These are phyloP conservation scores for Botrytis squamosa DNA, from an alignment of 2,329 filamentous ascomycete species.

Conservation along the genomic window DNA sequence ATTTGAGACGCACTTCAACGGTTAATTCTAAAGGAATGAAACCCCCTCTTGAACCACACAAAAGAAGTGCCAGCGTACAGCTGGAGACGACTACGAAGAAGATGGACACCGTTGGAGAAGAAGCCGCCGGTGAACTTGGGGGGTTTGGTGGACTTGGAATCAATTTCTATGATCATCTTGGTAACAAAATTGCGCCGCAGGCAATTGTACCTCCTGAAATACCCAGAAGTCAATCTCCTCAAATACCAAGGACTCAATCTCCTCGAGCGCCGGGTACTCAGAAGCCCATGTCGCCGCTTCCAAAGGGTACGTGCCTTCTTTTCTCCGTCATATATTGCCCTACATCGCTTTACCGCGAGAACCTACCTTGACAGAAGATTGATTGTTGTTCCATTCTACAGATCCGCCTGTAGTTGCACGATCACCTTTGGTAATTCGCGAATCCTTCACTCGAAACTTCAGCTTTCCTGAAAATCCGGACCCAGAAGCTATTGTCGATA, in stretches of 20 bases:
- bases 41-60: not conserved
- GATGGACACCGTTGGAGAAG: not conserved
- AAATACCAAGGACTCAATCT: not conserved
- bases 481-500: not conserved
- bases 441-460: constrained; percentile 6
- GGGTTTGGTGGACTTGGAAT: constrained; percentile 22
- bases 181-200: constrained; percentile 1
- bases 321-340: not conserved
- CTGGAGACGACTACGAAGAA: not conserved
- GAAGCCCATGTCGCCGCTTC: constrained; percentile 7
- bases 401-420: not conserved
- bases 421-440: constrained; percentile 8
- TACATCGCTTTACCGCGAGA: not conserved
- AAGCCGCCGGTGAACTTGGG: not conserved
- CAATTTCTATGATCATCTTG: constrained; percentile 26
- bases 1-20: constrained; percentile 3
- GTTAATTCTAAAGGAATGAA: not conserved
- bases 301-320: constrained; percentile 5
- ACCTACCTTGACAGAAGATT: not conserved
- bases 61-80: not conserved
- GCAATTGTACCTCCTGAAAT: not conserved
- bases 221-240: not conserved
- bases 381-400: not conserved
- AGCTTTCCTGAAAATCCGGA: constrained; percentile 7
- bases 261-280: constrained; percentile 10